Base-by-base conservation (phyloP, 768 basidiomycete species). In the Boletus speciosus region DNA sequence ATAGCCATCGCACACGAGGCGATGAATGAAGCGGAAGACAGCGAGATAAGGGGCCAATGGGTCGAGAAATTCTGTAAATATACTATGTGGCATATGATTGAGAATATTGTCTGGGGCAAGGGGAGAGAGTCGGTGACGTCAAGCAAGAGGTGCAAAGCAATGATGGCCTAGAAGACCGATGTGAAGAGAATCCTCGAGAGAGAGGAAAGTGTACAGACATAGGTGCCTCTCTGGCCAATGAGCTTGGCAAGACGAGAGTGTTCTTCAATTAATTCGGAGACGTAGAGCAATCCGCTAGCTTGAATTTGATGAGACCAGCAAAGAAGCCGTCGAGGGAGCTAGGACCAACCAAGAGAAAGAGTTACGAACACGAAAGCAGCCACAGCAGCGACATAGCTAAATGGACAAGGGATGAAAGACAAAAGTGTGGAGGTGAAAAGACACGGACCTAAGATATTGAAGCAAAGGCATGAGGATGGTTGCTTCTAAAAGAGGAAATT, bases 211-310 rank as follows among this genome's bases (percentile, higher is more conserved):
- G 44, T n/a, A 78, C 92, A 60, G 67, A 95, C 95, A 72, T 92
- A 94, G 57, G 90, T 92, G n/a, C 84, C 81, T 59, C 90, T 76
- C 70, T 92, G 86, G 1, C 97, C 97, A 23, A 93, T 67, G 1
- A 73, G 61, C 73, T 98, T 99, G 12, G 97, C 90, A 52, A 81
- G 65, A 43, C 81, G 82, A 12, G 93, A 85, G 68, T 96, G 88
- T 67, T 98, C 96, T 70, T 98, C 96, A 57, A 98, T 98, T 32
- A 98, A 70, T 68, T 98, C 96, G 2, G 95, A 94, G 32, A 96
- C 75, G 78, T 96, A 98, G 51, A 98, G 74, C 42, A 98, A 76
- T 7, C 95, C 96, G 71, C 91, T 95, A 46, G 96, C 96, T 96
- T 67, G 12, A 55, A 23, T 44, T 31, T 2, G 53, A 45, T 64